Percentiles rank a stretch among this genome's conserved stretches.
Evolutionary conservation across 2,329 filamentous ascomycete genomes (phyloP).

Genomic region (Hypoxylon sp.): DNA sequence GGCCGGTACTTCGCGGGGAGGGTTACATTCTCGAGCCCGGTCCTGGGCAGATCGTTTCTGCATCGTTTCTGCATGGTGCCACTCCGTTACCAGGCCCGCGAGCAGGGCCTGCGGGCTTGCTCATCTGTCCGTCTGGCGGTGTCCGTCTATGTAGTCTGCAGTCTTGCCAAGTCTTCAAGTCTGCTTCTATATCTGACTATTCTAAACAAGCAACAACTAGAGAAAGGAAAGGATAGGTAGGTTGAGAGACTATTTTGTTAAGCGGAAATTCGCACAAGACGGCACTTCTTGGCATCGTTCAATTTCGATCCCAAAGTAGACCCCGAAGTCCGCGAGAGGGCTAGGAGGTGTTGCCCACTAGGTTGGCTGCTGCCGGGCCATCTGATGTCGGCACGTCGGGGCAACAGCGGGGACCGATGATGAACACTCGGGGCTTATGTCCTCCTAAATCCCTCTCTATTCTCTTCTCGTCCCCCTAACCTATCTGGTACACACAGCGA

Average conservation of each 20-base stretch:
- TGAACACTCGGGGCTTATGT: conserved; percentile 12
- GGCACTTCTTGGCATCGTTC: too few species aligned
- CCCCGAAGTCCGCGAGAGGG: conserved; percentile 2
- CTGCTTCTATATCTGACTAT: too few species aligned
- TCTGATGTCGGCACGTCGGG: conserved; percentile 25
- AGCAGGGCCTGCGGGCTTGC: not conserved
- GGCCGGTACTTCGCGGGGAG: conserved; percentile 26
- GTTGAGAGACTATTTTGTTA: not conserved
- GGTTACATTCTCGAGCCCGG: conserved; percentile 13
- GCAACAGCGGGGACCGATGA: conserved; percentile 21
- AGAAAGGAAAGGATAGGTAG: not conserved
- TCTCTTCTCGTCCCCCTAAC: not conserved
- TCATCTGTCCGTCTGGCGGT: too few species aligned
- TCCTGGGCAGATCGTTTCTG: conserved; percentile 28
- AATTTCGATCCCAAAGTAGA: not conserved
- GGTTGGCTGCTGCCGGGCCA: not conserved
- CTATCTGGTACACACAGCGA: conserved; percentile 16
- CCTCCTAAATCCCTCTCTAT: too few species aligned
- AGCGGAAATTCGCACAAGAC: not conserved
- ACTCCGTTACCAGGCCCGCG: conserved; percentile 11
- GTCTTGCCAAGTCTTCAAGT: too few species aligned
- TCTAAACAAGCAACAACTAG: not conserved
- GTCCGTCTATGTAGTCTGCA: too few species aligned
- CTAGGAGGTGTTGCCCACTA: too few species aligned
- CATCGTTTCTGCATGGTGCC: conserved; percentile 34